Evolutionary conservation across 345 rosid species (phyloP).

Genomic region (Corchorus olitorius): DNA sequence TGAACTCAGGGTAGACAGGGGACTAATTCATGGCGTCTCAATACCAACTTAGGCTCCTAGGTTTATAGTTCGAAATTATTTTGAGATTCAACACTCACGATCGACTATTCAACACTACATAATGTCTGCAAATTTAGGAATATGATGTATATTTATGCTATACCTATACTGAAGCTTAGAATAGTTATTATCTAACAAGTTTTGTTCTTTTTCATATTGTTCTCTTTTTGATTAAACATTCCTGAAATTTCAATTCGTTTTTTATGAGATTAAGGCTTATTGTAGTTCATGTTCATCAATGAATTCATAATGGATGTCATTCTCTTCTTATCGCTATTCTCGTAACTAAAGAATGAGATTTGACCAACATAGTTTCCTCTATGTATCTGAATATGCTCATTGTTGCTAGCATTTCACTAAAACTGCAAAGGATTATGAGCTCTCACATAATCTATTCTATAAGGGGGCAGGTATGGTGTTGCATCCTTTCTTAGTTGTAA

Average conservation of each 20-base stretch:
- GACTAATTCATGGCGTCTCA: conserved; percentile 19
- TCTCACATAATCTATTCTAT: no score
- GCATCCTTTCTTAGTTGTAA: no score
- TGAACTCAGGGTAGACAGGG: conserved; percentile 27
- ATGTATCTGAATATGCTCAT: no score
- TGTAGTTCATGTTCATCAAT: neutral
- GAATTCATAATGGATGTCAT: neutral
- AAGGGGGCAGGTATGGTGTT: no score
- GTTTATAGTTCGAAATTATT: conserved; percentile 22
- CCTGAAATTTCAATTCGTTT: neutral
- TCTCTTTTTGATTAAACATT: neutral
- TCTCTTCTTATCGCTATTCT: neutral
- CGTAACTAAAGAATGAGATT: neutral
- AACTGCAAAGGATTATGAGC: no score
- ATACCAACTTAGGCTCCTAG: conserved; percentile 28
- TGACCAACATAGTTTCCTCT: neutral
- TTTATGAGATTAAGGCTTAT: neutral
- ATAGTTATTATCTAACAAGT: no score
- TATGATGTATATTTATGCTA: no score
- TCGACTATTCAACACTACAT: no score
- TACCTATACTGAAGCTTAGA: neutral
- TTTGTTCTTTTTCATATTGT: no score
- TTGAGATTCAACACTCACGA: no score
- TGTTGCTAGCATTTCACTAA: no score
- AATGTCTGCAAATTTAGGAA: neutral